Percentiles rank a stretch among this genome's conserved stretches.
These are phyloP conservation scores for Tuber calosporum DNA, from an alignment of 495 filamentous ascomycete species.

Conservation along the genomic window DNA sequence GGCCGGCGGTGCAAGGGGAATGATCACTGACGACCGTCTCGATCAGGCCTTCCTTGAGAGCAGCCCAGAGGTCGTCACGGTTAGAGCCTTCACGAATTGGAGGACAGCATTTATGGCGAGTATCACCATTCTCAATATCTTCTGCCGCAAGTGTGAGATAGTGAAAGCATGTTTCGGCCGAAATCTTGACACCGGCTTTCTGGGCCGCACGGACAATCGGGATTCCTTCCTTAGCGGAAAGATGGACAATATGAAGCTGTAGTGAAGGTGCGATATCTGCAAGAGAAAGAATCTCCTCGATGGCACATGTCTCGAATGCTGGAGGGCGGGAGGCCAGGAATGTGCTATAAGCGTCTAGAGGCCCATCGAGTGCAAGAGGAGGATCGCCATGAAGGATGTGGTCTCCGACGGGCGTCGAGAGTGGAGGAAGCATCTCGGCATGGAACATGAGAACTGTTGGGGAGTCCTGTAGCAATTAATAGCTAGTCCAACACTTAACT, in stretches of 20 bases:
- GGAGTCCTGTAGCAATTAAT: conserved; percentile 1
- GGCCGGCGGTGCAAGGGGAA: conserved; percentile 87
- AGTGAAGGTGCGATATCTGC: conserved; percentile 75
- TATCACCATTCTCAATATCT: conserved; percentile 79
- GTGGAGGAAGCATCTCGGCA: conserved; percentile 93
- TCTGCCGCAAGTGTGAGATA: conserved; percentile 90
- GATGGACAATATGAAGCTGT: conserved; percentile 87
- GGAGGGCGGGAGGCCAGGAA: conserved; percentile 89
- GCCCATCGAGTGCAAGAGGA: conserved; percentile 65
- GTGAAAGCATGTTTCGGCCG: conserved; percentile 97
- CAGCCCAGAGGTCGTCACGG: conserved; percentile 82
- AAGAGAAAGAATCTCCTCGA: conserved; percentile 75
- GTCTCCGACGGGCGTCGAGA: conserved; percentile 72
- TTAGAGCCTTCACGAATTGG: conserved; percentile 80
- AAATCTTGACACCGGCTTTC: conserved; percentile 74
- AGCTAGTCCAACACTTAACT: background rate
- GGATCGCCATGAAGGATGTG: conserved; percentile 64
- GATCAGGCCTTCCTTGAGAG: conserved; percentile 67
- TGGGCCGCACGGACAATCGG: conserved; percentile 76
- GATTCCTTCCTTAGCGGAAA: conserved; percentile 88
- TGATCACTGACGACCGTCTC: conserved; percentile 95
- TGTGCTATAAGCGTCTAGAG: conserved; percentile 73
- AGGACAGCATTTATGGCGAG: conserved; percentile 94
- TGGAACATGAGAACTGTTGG: conserved; percentile 96
- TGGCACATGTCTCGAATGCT: conserved; percentile 83